Conservation (phyloP, 1,284 basidiomycete genomes). For the Tylopilus sp. region DNA sequence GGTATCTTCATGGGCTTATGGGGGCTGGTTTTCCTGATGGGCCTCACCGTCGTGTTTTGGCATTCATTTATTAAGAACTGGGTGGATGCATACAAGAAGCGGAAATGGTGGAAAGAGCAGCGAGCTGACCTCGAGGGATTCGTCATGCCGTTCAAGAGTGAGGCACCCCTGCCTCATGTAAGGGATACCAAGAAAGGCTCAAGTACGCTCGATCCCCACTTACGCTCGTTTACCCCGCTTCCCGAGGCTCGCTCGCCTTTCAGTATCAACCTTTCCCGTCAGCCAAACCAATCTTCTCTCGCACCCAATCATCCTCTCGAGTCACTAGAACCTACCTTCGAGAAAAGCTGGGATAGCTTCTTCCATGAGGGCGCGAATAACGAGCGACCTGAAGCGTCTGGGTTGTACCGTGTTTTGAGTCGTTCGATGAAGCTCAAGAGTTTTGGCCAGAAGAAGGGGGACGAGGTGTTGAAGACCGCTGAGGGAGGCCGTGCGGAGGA, state of each 20-base stretch:
- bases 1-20: slow-evolving; percentile 77
- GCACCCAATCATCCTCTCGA: slow-evolving; percentile 29
- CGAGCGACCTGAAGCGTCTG: slow-evolving; percentile 14
- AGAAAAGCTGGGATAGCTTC: slow-evolving; percentile 51
- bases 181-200: slow-evolving; percentile 31
- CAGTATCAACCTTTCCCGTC: slow-evolving; percentile 40
- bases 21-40: slow-evolving; percentile 74
- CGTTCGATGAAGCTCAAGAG: slow-evolving; percentile 45
- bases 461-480: slow-evolving; percentile 35
- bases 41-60: slow-evolving; percentile 60
- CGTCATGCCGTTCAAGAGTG: slow-evolving; percentile 41
- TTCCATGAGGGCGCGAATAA: slow-evolving; percentile 37
- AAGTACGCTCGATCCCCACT: slow-evolving; percentile 29
- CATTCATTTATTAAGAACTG: slow-evolving; percentile 52
- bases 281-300: slow-evolving; percentile 30
- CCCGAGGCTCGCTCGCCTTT: slow-evolving; percentile 36
- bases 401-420: slow-evolving; percentile 28
- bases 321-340: slow-evolving; percentile 34
- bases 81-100: slow-evolving; percentile 46
- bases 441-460: slow-evolving; percentile 35
- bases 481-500: slow-evolving; percentile 8
- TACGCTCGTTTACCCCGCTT: slow-evolving; percentile 51
- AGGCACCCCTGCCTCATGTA: slow-evolving; percentile 16
- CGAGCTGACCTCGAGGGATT: slow-evolving; percentile 44
- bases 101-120: slow-evolving; percentile 52